phyloP scores from a whole-genome alignment of 768 basidiomycete species.

The Mycena galericulata region DNA sequence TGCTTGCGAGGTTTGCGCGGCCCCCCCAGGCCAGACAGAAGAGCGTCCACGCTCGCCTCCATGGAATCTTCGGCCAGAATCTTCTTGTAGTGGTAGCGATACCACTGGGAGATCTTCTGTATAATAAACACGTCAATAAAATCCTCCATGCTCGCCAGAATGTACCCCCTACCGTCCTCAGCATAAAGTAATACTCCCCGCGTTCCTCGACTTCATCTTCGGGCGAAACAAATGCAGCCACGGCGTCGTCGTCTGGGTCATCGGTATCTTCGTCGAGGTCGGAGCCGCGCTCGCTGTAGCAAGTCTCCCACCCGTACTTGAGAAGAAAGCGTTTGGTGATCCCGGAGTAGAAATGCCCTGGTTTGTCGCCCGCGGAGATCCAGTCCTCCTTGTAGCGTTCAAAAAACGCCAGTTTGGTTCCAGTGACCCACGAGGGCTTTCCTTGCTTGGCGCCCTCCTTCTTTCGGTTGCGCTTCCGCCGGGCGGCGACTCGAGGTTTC shows the following conservation, averaged over 20 bases:
- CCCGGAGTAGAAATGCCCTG: background rate
- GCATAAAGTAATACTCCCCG: background rate
- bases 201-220: background rate
- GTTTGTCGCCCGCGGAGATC: background rate
- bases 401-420: conserved; percentile 1
- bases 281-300: background rate
- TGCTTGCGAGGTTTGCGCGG: background rate
- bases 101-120: conserved; percentile 5
- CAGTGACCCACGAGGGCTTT: background rate
- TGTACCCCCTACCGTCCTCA: background rate
- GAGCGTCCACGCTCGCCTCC: background rate
- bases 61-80: background rate
- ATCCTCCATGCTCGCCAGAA: background rate
- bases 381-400: background rate
- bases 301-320: background rate
- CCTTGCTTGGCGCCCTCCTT: background rate
- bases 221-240: no score
- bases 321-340: background rate
- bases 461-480: background rate
- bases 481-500: background rate
- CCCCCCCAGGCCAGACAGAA: no score
- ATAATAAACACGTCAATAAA: background rate
- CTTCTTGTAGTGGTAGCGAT: conserved; percentile 8
- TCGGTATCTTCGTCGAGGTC: background rate
- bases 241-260: no score